Evolutionary conservation across 164 flowering plant genomes (phyloP), one percentile per base, ranked within the genome.

Genomic region (Sedum album): DNA sequence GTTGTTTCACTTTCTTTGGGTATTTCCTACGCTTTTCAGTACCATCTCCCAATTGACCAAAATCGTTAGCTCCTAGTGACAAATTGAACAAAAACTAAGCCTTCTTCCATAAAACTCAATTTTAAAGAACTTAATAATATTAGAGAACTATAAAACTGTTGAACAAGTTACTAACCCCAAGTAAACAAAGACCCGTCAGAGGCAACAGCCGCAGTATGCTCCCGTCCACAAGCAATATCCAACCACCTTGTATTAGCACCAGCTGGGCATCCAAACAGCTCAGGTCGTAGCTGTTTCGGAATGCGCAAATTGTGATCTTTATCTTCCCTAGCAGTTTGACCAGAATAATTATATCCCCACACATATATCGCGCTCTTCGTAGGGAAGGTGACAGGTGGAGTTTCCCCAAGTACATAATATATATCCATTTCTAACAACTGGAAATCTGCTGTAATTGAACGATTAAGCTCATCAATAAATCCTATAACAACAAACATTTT

Each of bases 31-130:
- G 71, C 64, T 82, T 85, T 77, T 94, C 99, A 42, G 93, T 81
- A 73, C 99, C 97, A 84, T 94, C 97, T 57, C 99, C 99, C 78
- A 94, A 71, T 74, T 94, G 97, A 70, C 97, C 99, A 81, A 85
- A 94, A 31, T 91, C 96, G 84, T 94, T 94, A 44, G 91, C 90
- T 66, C 99, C 98, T 94, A 61, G 23, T 20, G 20, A 66, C 28
- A 61, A 6, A 8, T 23, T 46, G 28, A 4, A 25, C 31, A 26
- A 28, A 55, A 55, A 55, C 31, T 55, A 9, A 55, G 61, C 61
- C 61, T 1, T 26, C 8, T 11, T 25, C 36, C 51, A 57, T 39
- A 13, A 48, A 4, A 10, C 39, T 23, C 6, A 25, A 36, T 6
- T 21, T 36, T 15, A 9, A 67, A 25, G 41, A 69, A 41, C 7